Evolutionary conservation across 2,329 filamentous ascomycete genomes (phyloP).

Genomic region (Botrytis porri): DNA sequence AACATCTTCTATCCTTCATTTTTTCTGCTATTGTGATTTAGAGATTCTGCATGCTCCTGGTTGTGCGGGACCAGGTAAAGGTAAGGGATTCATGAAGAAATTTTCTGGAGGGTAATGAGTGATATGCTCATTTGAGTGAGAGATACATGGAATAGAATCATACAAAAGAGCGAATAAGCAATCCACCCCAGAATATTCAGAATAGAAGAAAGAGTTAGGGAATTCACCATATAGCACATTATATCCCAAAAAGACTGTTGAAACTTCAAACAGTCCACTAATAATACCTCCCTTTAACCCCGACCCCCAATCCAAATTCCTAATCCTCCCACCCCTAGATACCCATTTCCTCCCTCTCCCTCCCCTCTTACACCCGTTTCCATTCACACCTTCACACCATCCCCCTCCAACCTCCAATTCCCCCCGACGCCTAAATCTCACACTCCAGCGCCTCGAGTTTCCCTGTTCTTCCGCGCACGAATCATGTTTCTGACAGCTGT

Average conservation of each 20-base stretch:
- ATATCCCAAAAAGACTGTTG: background rate
- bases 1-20: background rate
- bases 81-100: background rate
- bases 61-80: background rate
- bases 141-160: background rate
- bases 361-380: background rate
- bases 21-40: background rate
- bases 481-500: background rate
- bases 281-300: background rate
- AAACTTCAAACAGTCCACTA: background rate
- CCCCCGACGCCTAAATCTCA: background rate
- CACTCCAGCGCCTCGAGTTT: background rate
- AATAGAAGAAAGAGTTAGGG: too few species aligned
- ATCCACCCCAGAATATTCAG: background rate
- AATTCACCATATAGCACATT: background rate
- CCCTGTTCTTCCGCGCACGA: background rate
- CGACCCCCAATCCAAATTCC: too few species aligned
- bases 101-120: background rate
- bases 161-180: background rate
- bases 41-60: background rate
- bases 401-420: background rate
- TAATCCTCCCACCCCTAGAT: background rate
- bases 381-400: too few species aligned
- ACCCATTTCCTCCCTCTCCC: background rate
- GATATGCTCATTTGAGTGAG: background rate